Conservation (phyloP, 306 rosid species). For the Albizia julibrissin region DNA sequence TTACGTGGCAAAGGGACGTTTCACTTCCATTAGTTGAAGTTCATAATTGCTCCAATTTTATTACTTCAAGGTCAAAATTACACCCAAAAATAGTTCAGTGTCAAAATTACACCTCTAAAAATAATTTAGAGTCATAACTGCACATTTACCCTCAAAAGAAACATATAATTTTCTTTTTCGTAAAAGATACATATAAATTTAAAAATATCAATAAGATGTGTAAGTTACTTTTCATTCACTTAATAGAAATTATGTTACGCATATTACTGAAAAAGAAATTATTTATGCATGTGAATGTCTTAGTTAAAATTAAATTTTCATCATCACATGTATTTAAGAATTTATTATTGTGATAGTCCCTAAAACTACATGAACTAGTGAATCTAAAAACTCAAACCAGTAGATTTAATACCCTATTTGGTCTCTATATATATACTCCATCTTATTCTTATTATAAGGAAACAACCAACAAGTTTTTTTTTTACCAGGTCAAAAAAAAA, state of each 20-base stretch:
- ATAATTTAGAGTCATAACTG: no score
- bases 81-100: no score
- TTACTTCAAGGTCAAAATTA: no score
- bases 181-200: background rate
- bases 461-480: no score
- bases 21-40: no score
- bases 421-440: background rate
- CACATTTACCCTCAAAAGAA: no score
- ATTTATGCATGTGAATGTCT: background rate
- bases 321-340: background rate
- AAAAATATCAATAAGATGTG: background rate
- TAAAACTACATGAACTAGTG: background rate
- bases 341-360: background rate
- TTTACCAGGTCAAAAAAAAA: no score
- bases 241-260: background rate
- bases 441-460: no score
- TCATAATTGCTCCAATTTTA: no score
- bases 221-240: background rate
- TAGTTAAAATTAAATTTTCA: background rate
- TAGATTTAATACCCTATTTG: background rate
- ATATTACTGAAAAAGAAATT: background rate
- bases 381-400: background rate
- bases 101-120: no score
- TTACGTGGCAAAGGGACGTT: no score
- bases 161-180: no score